These are phyloP conservation scores for Phytophthora fragariaefolia DNA, from an alignment of 352 stramenopile genomes.

Conservation along the genomic window DNA sequence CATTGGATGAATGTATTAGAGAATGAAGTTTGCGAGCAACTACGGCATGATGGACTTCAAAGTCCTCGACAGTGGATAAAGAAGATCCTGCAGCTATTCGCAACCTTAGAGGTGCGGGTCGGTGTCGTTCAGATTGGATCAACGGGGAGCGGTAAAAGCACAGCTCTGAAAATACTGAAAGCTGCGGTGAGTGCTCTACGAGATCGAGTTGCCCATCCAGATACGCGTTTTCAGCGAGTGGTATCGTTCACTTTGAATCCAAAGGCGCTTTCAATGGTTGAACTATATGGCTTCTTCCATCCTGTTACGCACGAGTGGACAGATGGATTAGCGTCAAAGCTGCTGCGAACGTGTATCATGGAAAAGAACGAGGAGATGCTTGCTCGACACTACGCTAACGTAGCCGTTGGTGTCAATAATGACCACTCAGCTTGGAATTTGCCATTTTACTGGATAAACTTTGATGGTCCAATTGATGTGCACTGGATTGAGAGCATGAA, in stretches of 20 bases:
- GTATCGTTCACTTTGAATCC: conserved; percentile 76
- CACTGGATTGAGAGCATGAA: conserved; percentile 91
- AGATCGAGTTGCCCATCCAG: conserved; percentile 52
- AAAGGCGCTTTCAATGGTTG: conserved; percentile 79
- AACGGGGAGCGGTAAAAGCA: conserved; percentile 80
- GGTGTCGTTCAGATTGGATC: conserved; percentile 84
- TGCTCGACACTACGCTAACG: conserved; percentile 22
- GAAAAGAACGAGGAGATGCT: conserved; percentile 69
- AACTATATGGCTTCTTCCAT: conserved; percentile 90
- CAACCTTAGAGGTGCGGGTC: conserved; percentile 92
- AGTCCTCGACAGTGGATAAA: conserved; percentile 72
- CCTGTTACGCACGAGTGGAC: conserved; percentile 85
- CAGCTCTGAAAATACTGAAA: conserved; percentile 50
- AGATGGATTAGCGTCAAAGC: conserved; percentile 77
- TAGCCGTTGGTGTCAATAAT: conserved; percentile 25
- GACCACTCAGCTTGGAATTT: conserved; percentile 30
- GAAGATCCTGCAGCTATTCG: conserved; percentile 93
- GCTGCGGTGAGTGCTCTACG: conserved; percentile 57
- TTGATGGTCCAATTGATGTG: conserved; percentile 83
- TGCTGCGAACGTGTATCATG: conserved; percentile 76
- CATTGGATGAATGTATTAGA: conserved; percentile 63
- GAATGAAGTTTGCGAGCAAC: conserved; percentile 80
- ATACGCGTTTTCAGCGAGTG: conserved; percentile 63
- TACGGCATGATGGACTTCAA: conserved; percentile 68
- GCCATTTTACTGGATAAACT: conserved; percentile 85